Conservation (phyloP, 139 green algal species). For the Bryopsis sp. region DNA sequence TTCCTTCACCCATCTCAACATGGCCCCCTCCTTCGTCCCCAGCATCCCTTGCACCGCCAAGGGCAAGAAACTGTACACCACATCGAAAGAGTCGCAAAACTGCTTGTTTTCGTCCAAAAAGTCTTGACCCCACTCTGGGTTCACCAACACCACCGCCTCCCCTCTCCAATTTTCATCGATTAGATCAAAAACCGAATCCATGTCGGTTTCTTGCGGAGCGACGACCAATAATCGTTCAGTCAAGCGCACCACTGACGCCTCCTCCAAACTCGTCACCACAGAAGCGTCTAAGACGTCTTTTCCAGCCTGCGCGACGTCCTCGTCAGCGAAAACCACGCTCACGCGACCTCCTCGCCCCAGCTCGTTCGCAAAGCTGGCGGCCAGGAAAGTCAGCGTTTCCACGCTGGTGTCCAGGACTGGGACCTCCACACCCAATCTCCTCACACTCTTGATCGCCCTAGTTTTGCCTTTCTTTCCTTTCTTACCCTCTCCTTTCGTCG, state of each 20-base stretch:
- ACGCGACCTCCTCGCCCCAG: background rate
- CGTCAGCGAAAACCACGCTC: background rate
- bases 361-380: background rate
- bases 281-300: background rate
- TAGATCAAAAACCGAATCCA: background rate
- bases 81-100: background rate
- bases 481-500: too few species aligned
- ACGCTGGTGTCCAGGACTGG: constrained; percentile 3
- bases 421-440: constrained; percentile 1
- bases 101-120: background rate
- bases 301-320: background rate
- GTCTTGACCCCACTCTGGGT: constrained; percentile 6
- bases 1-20: constrained; percentile 12
- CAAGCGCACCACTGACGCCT: background rate
- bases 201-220: background rate
- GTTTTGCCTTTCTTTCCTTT: background rate
- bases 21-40: background rate
- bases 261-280: too few species aligned
- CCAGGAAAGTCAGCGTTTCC: background rate
- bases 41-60: background rate
- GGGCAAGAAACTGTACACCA: constrained; percentile 13
- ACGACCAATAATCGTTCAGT: constrained; percentile 1
- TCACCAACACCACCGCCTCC: background rate
- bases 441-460: background rate
- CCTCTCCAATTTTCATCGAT: constrained; percentile 8